These are phyloP conservation scores for Candida schatavii DNA, from an alignment of 805 yeast genomes.

Conservation along the genomic window DNA sequence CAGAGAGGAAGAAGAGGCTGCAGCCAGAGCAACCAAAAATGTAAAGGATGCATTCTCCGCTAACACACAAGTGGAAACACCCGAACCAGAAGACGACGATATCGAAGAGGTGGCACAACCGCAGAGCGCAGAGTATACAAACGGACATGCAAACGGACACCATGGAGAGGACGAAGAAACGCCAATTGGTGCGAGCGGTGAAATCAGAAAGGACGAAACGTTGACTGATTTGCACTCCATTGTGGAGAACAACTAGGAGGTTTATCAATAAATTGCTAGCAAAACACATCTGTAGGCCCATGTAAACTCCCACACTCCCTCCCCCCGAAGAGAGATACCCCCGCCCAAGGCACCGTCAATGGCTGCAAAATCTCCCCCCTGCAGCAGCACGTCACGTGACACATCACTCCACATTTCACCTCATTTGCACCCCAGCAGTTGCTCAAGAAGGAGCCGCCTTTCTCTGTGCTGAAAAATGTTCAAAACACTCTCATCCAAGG, in stretches of 20 bases:
- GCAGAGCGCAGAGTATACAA: background rate
- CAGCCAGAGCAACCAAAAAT: background rate
- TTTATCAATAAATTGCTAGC: too few species aligned
- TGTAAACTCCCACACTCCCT: too few species aligned
- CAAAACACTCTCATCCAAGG: constrained; percentile 35
- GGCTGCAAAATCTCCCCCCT: too few species aligned
- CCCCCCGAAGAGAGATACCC: too few species aligned
- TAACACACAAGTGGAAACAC: background rate
- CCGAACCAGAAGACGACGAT: constrained; percentile 3
- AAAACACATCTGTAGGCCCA: too few species aligned
- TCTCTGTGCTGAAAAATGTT: constrained; percentile 12
- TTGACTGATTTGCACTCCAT: constrained; percentile 49
- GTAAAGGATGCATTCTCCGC: constrained; percentile 2
- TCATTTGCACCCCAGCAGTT: too few species aligned
- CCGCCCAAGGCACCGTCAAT: too few species aligned
- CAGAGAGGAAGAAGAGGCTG: constrained; percentile 2
- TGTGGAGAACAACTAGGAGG: constrained; percentile 11
- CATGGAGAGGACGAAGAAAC: constrained; percentile 11
- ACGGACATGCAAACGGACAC: background rate
- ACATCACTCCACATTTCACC: too few species aligned
- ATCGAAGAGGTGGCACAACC: constrained; percentile 1
- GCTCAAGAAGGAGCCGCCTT: too few species aligned
- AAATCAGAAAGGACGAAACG: constrained; percentile 47
- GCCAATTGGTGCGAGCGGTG: constrained; percentile 7
- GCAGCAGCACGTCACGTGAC: too few species aligned